These are phyloP conservation scores for Sparassis latifolia DNA, from an alignment of 1,284 basidiomycete species.

Conservation along the genomic window DNA sequence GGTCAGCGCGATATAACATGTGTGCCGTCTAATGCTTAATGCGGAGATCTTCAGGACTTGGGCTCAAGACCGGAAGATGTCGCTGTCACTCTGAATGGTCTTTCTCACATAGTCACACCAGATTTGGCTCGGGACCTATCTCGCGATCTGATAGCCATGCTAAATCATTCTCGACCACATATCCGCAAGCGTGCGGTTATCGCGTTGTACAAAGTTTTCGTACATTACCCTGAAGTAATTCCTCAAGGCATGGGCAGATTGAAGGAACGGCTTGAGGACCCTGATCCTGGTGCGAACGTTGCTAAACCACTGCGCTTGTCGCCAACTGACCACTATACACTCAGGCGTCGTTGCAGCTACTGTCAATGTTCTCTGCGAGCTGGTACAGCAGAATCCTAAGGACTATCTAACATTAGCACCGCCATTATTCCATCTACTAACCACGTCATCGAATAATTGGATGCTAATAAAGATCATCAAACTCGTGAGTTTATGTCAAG, in stretches of 20 bases:
- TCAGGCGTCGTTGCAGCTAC: constrained; percentile 88
- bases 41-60: constrained; percentile 58
- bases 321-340: neutral
- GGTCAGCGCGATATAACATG: constrained; percentile 39
- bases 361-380: constrained; percentile 92
- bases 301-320: constrained; percentile 11
- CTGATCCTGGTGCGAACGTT: constrained; percentile 56
- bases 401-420: constrained; percentile 86
- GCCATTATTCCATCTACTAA: constrained; percentile 91
- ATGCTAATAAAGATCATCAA: constrained; percentile 99
- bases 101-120: constrained; percentile 84
- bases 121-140: constrained; percentile 88
- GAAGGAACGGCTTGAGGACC: constrained; percentile 82
- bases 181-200: constrained; percentile 89
- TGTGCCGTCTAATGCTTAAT: neutral
- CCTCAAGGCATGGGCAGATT: constrained; percentile 64
- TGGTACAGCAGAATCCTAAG: constrained; percentile 73
- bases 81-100: constrained; percentile 78
- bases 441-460: constrained; percentile 96
- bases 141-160: constrained; percentile 80
- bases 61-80: constrained; percentile 73
- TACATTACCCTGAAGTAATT: constrained; percentile 75
- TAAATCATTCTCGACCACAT: constrained; percentile 85
- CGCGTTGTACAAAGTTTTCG: constrained; percentile 72
- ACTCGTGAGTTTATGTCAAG: constrained; percentile 47